Percentiles rank a stretch among this genome's conserved stretches.
Evolutionary conservation across 352 stramenopile species (phyloP).

Genomic region (Phytophthora kernoviae): DNA sequence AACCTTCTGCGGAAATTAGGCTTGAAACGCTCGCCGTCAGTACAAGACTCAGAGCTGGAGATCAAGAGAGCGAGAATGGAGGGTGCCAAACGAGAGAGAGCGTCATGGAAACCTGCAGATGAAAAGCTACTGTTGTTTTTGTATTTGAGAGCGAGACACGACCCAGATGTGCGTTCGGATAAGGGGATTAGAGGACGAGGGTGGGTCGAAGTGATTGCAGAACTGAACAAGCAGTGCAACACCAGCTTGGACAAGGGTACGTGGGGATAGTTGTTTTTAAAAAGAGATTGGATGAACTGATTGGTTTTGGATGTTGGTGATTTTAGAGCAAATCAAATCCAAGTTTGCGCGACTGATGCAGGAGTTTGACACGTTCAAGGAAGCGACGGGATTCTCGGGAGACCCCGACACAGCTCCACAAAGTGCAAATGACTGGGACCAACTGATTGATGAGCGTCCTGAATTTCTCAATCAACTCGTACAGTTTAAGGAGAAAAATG

Average conservation of each 20-base stretch:
- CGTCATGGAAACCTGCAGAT: conserved; percentile 8
- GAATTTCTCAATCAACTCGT: conserved; percentile 24
- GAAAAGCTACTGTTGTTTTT: conserved; percentile 39
- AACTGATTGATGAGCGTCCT: conserved; percentile 32
- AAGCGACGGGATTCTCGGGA: conserved; percentile 29
- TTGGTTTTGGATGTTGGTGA: background rate
- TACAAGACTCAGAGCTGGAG: background rate
- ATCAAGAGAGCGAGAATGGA: conserved; percentile 14
- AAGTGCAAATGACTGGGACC: conserved; percentile 35
- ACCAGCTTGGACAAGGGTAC: conserved; percentile 22
- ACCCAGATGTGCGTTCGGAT: conserved; percentile 19
- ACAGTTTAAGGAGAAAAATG: conserved; percentile 28
- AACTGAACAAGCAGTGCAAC: conserved; percentile 32
- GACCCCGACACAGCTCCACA: conserved; percentile 9
- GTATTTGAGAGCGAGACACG: conserved; percentile 36
- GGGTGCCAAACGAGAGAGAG: conserved; percentile 2
- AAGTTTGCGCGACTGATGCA: conserved; percentile 43
- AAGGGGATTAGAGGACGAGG: conserved; percentile 26
- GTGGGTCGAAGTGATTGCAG: conserved; percentile 25
- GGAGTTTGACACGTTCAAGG: conserved; percentile 34
- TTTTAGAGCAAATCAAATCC: conserved; percentile 38
- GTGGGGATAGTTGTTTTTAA: background rate
- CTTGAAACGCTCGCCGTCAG: background rate
- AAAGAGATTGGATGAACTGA: background rate
- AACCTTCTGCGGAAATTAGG: background rate